A percentile compares a stretch with the other conserved stretches of the same genome.
Evolutionary conservation across 1,284 basidiomycete genomes (phyloP).

Genomic region (Ceratobasidium sp.): DNA sequence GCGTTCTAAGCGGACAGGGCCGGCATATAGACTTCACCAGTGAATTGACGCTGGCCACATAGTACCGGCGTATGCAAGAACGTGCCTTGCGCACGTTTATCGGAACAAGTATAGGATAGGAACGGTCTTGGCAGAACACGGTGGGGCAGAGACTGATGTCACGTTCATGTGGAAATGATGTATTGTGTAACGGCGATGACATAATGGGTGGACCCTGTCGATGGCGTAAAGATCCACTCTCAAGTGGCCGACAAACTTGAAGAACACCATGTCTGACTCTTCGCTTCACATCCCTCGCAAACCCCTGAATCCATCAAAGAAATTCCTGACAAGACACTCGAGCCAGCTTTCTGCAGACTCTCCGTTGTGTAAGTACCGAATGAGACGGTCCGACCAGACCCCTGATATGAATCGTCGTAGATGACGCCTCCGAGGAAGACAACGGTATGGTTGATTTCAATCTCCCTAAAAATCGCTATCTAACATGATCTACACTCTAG

Average conservation of each 20-base stretch:
- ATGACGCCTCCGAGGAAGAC: constrained; percentile 40
- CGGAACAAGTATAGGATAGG: not conserved
- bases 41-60: no score
- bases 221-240: not conserved
- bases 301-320: constrained; percentile 22
- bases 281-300: constrained; percentile 28
- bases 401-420: constrained; percentile 9
- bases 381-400: not conserved
- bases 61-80: no score
- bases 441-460: constrained; percentile 28
- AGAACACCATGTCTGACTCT: constrained; percentile 28
- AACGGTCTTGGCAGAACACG: not conserved
- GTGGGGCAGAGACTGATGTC: constrained; percentile 4
- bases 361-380: constrained; percentile 2
- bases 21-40: no score
- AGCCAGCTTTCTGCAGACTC: constrained; percentile 32
- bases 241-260: not conserved
- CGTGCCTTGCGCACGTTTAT: not conserved
- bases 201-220: constrained; percentile 32
- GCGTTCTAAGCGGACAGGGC: no score
- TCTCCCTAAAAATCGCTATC: not conserved
- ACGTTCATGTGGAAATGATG: not conserved
- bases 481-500: not conserved
- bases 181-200: constrained; percentile 1
- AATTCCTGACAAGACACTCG: constrained; percentile 14